phyloP scores from a whole-genome alignment of 2,329 filamentous ascomycete species.

The Exophiala aquamarina region DNA sequence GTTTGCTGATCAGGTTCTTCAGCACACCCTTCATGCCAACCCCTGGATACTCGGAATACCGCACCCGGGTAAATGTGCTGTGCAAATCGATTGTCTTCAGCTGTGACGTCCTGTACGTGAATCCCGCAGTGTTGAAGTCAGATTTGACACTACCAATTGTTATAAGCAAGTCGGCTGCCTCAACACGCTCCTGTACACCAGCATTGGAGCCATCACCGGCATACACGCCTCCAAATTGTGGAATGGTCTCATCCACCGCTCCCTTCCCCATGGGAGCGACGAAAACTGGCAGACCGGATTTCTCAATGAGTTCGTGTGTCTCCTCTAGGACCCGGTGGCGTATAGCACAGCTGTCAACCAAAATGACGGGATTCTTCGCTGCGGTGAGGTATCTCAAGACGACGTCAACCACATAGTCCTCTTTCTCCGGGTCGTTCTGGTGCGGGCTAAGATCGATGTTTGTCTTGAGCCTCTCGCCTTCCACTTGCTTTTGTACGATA shows the following conservation, averaged over 20 bases:
- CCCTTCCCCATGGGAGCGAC: constrained; percentile 52
- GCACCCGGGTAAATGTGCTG: constrained; percentile 68
- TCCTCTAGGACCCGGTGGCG: constrained; percentile 42
- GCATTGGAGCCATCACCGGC: constrained; percentile 43
- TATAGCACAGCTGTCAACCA: constrained; percentile 53
- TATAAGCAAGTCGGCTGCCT: constrained; percentile 47
- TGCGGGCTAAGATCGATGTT: constrained; percentile 50
- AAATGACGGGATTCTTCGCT: constrained; percentile 50
- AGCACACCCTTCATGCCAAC: constrained; percentile 78
- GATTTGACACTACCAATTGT: constrained; percentile 49
- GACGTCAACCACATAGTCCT: constrained; percentile 29
- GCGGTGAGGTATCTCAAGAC: constrained; percentile 43
- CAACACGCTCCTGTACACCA: constrained; percentile 39
- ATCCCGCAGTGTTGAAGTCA: constrained; percentile 45
- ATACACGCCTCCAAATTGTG: constrained; percentile 53
- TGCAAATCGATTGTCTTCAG: constrained; percentile 81
- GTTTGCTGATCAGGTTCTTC: constrained; percentile 62
- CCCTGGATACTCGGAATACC: constrained; percentile 76
- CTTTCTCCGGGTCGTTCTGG: constrained; percentile 26
- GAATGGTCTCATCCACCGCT: constrained; percentile 48
- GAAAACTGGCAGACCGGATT: constrained; percentile 49
- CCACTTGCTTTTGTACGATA: constrained; percentile 34
- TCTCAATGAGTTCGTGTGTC: constrained; percentile 43
- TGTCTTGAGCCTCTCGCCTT: constrained; percentile 67
- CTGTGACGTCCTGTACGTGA: constrained; percentile 67